Conservation (phyloP, 805 yeast species). For the Nakazawaea molendinolei region DNA sequence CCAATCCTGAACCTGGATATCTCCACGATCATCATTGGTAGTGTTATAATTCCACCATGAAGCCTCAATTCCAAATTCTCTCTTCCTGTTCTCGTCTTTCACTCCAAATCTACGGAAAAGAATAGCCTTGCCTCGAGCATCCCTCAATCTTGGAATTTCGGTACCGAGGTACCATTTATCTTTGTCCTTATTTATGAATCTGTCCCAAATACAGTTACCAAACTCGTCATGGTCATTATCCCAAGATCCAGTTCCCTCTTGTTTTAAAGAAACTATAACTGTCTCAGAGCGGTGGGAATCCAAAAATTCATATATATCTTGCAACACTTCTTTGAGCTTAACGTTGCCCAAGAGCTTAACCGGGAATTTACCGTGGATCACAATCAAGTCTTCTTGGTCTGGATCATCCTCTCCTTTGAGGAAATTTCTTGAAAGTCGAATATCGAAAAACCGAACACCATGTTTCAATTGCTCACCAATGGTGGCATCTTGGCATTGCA, state of each 20-base stretch:
- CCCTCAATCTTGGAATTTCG: slow-evolving; percentile 51
- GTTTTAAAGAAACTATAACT: slow-evolving; percentile 62
- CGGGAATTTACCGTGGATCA: slow-evolving; percentile 73
- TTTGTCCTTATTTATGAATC: slow-evolving; percentile 41
- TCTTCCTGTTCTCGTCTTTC: slow-evolving; percentile 30
- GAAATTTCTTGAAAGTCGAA: slow-evolving; percentile 56
- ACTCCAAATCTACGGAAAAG: slow-evolving; percentile 71
- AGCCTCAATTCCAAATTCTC: slow-evolving; percentile 60
- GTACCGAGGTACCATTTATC: slow-evolving; percentile 56
- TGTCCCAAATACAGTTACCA: slow-evolving; percentile 52
- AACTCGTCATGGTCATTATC: slow-evolving; percentile 58
- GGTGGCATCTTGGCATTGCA: slow-evolving; percentile 64
- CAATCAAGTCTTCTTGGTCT: slow-evolving; percentile 46
- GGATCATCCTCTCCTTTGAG: slow-evolving; percentile 38
- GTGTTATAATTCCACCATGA: slow-evolving; percentile 61
- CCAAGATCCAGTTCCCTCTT: slow-evolving; percentile 68
- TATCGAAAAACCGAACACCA: slow-evolving; percentile 72
- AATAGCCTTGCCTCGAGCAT: slow-evolving; percentile 59
- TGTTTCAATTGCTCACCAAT: slow-evolving; percentile 56
- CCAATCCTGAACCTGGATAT: slow-evolving; percentile 64
- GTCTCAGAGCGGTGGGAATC: slow-evolving; percentile 47
- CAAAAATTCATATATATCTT: slow-evolving; percentile 55
- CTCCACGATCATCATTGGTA: slow-evolving; percentile 57
- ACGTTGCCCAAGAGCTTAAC: slow-evolving; percentile 54
- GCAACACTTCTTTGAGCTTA: slow-evolving; percentile 42